Conservation (phyloP, 768 basidiomycete genomes). For the Calocybe cyanea region DNA sequence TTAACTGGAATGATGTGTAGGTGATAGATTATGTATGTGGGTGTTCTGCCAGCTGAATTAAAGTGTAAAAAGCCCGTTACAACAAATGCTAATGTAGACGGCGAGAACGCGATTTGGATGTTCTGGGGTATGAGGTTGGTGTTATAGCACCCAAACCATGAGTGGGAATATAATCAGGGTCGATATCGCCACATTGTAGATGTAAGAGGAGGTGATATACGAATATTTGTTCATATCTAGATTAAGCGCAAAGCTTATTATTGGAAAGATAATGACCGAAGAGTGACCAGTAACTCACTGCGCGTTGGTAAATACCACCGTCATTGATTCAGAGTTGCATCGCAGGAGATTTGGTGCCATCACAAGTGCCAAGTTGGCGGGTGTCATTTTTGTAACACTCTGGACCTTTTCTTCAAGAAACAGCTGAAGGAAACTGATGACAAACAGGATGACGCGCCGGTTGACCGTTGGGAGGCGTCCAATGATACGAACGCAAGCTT, state of each 20-base stretch:
- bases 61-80: background rate
- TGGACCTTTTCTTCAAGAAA: conserved; percentile 80
- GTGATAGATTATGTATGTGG: background rate
- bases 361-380: conserved; percentile 82
- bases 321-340: conserved; percentile 84
- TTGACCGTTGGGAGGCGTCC: conserved; percentile 81
- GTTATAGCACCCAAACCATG: conserved; percentile 77
- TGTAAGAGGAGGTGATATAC: conserved; percentile 81
- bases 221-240: conserved; percentile 84
- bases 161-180: conserved; percentile 69
- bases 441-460: conserved; percentile 80
- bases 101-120: conserved; percentile 54
- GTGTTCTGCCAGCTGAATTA: background rate
- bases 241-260: conserved; percentile 6
- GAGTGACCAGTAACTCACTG: conserved; percentile 54
- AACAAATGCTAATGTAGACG: conserved; percentile 27
- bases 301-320: conserved; percentile 87
- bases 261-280: conserved; percentile 4
- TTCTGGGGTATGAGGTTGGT: conserved; percentile 39
- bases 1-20: conserved; percentile 2
- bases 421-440: conserved; percentile 87
- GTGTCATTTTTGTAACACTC: conserved; percentile 81
- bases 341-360: conserved; percentile 90
- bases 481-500: conserved; percentile 71
- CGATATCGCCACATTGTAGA: conserved; percentile 72